A percentile compares a stretch with the other conserved stretches of the same genome.
phyloP scores from a whole-genome alignment of 495 filamentous ascomycete species.

The Hypoxylon trugodes region DNA sequence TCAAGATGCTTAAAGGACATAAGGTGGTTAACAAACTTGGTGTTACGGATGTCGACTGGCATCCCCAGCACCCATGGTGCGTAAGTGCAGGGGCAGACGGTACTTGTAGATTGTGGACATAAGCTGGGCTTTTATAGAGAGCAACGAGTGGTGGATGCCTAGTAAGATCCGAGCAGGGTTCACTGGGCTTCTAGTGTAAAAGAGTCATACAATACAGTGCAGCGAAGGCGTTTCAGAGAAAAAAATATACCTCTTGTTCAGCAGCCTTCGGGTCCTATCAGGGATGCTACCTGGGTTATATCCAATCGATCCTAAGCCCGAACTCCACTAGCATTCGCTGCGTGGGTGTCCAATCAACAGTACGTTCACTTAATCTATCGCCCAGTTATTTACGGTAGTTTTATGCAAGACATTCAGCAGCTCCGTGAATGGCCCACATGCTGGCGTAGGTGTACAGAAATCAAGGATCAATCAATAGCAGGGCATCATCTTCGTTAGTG shows the following conservation, averaged over 20 bases:
- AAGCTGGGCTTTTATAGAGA: slow-evolving; percentile 22
- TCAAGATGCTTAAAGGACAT: slow-evolving; percentile 94
- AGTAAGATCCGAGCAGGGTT: slow-evolving; percentile 14
- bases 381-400: slow-evolving; percentile 2
- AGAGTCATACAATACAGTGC: slow-evolving; percentile 28
- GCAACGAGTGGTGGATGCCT: slow-evolving; percentile 15
- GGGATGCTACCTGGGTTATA: neutral
- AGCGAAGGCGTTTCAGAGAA: slow-evolving; percentile 36
- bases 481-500: slow-evolving; percentile 17
- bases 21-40: slow-evolving; percentile 81
- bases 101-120: slow-evolving; percentile 64
- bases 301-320: slow-evolving; percentile 20
- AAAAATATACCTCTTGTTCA: slow-evolving; percentile 16
- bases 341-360: slow-evolving; percentile 24
- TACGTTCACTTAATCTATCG: neutral
- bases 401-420: slow-evolving; percentile 1
- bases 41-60: slow-evolving; percentile 95
- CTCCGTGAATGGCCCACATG: slow-evolving; percentile 10
- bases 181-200: slow-evolving; percentile 16
- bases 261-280: slow-evolving; percentile 2
- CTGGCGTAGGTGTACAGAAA: neutral
- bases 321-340: too few relatives aligned
- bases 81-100: slow-evolving; percentile 95
- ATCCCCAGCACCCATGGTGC: slow-evolving; percentile 89
- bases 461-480: neutral